Evolutionary conservation across 768 basidiomycete genomes (phyloP), one percentile per base, ranked within the genome.

Genomic region (Paxillus involutus): DNA sequence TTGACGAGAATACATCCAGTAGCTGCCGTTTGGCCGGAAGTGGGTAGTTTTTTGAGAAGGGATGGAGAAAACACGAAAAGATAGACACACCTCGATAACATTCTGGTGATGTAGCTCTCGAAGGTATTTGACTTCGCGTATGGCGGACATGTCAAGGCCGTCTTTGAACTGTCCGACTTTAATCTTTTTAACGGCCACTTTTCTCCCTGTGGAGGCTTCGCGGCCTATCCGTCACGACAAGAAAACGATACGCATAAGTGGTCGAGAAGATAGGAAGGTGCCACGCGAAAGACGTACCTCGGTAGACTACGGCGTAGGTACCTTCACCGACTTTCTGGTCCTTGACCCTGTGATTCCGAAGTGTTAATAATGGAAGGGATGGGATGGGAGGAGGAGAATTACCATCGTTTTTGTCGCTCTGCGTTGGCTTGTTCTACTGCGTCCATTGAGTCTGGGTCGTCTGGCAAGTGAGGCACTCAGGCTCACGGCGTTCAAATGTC

Each of bases 131-230:
- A 99, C 95, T 74, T 99, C 97, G 13, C 97, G 88, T 52, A 99
- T 87, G 53, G 97, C 97, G 57, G 94, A 96, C 94, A 99, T 98
- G 73, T 98, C 96, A 33, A 99, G 80, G 12, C 97, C 97, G 72
- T 98, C 97, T 69, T 95, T 96, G 78, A 96, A 94, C 62, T 91
- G 90, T 5, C 94, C 94, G 13, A 95, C 88, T 65, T 96, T 96
- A 61, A 97, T 96, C 73, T 98, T 98, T 77, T 99, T 99, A 62
- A 99, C 96, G 52, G 97, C 97, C 0, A 98, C 86, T 71, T 87
- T 89, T n/a, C 85, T 77, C 30, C 85, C 85, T 3, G 89, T 91
- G 0, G 84, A 74, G 16, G 81, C 77, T 62, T 93, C 88, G 58
- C 86, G 78, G 24, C 91, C 92, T 94, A 58, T 41, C 44, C 24